phyloP scores from a whole-genome alignment of 345 rosid genomes.

The Ailanthus altissimus region DNA sequence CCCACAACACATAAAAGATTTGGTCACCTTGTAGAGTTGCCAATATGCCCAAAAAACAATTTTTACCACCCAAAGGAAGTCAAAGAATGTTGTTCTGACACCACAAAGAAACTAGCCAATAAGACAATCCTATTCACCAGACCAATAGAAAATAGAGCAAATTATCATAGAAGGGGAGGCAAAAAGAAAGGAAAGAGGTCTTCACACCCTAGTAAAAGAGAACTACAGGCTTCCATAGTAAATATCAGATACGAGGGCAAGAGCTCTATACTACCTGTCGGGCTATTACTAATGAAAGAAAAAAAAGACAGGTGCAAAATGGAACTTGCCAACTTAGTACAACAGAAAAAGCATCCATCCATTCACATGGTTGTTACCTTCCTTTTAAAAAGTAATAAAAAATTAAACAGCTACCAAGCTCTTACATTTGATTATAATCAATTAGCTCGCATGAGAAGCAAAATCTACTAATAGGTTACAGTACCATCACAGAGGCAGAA shows the following conservation, averaged over 20 bases:
- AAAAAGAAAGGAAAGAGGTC: no score
- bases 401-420: not conserved
- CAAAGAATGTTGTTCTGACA: not conserved
- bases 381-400: not conserved
- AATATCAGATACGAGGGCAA: not conserved
- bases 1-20: not conserved
- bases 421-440: not conserved
- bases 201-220: not conserved
- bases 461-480: not conserved
- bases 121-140: not conserved
- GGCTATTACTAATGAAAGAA: not conserved
- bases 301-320: not conserved
- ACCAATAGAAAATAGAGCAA: not conserved
- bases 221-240: not conserved
- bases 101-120: not conserved
- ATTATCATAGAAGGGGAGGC: not conserved
- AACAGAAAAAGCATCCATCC: not conserved
- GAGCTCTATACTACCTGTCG: not conserved
- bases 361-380: not conserved
- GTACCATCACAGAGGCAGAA: not conserved
- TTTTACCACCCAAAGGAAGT: not conserved
- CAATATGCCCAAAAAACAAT: not conserved
- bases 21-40: not conserved
- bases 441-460: not conserved
- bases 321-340: not conserved